Evolutionary conservation across 2,329 filamentous ascomycete genomes (phyloP).

Genomic region (Stenocarpella maydis): DNA sequence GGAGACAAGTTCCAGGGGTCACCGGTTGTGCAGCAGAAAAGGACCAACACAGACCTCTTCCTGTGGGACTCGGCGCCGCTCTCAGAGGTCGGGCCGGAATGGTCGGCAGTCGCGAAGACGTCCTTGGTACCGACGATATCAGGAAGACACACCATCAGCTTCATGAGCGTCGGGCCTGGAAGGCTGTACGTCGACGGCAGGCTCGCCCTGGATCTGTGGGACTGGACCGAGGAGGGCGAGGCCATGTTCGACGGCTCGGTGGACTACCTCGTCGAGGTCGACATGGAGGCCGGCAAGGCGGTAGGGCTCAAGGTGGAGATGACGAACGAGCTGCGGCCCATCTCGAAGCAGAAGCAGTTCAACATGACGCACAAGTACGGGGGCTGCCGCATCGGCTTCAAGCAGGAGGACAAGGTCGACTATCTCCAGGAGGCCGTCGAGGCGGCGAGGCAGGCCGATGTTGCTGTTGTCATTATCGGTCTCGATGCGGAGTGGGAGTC

Average conservation of each 20-base stretch:
- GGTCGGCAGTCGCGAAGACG: slow-evolving; percentile 70
- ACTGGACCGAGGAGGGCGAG: slow-evolving; percentile 74
- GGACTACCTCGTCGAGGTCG: slow-evolving; percentile 68
- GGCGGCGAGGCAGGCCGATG: slow-evolving; percentile 68
- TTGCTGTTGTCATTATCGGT: slow-evolving; percentile 73
- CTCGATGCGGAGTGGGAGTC: slow-evolving; percentile 80
- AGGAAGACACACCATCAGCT: slow-evolving; percentile 71
- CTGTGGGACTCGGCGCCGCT: slow-evolving; percentile 74
- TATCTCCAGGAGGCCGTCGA: slow-evolving; percentile 72
- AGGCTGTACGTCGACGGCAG: slow-evolving; percentile 67
- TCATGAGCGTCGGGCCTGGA: slow-evolving; percentile 73
- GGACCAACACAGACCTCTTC: slow-evolving; percentile 72
- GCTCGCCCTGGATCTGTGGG: slow-evolving; percentile 70
- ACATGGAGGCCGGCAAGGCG: slow-evolving; percentile 65
- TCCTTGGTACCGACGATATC: slow-evolving; percentile 65
- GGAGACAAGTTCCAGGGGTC: slow-evolving; percentile 69
- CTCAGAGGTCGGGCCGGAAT: slow-evolving; percentile 66
- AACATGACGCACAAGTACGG: slow-evolving; percentile 72
- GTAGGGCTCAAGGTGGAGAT: slow-evolving; percentile 71
- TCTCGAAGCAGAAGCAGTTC: slow-evolving; percentile 65
- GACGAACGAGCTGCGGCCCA: slow-evolving; percentile 70
- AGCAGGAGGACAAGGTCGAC: slow-evolving; percentile 69
- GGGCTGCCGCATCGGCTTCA: slow-evolving; percentile 76
- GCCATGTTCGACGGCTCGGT: slow-evolving; percentile 76
- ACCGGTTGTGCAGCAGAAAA: slow-evolving; percentile 64